A percentile compares a stretch with the other conserved stretches of the same genome.
phyloP scores from a whole-genome alignment of 768 basidiomycete genomes.

The Hysterangium stoloniferum region DNA sequence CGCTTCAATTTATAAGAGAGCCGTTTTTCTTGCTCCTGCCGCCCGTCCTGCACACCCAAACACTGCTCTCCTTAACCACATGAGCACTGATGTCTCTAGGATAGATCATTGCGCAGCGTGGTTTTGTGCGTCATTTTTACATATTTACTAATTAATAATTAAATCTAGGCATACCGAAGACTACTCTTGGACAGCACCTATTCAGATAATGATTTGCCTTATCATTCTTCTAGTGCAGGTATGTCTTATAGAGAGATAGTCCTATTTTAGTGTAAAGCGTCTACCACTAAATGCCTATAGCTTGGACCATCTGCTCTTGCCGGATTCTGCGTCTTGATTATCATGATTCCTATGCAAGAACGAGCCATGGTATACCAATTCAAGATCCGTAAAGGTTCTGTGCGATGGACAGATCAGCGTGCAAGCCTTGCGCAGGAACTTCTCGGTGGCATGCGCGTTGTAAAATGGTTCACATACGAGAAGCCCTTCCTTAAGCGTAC shows the following conservation, averaged over 20 bases:
- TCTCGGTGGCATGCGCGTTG: slow-evolving; percentile 60
- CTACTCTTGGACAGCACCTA: slow-evolving; percentile 52
- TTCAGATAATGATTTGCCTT: slow-evolving; percentile 53
- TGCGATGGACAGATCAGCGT: slow-evolving; percentile 56
- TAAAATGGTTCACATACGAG: slow-evolving; percentile 74
- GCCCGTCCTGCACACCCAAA: slow-evolving; percentile 57
- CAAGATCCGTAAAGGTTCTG: slow-evolving; percentile 42
- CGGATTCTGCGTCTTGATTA: slow-evolving; percentile 58
- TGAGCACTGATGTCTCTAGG: slow-evolving; percentile 60
- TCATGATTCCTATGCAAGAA: slow-evolving; percentile 57
- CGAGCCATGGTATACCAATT: slow-evolving; percentile 55
- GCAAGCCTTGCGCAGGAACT: slow-evolving; percentile 61
- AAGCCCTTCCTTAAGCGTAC: slow-evolving; percentile 55
- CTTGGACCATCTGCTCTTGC: slow-evolving; percentile 64
- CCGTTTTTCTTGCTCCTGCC: slow-evolving; percentile 56
- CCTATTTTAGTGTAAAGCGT: not conserved
- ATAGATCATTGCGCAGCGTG: slow-evolving; percentile 60
- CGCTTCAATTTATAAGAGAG: slow-evolving; percentile 62
- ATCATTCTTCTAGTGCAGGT: slow-evolving; percentile 55
- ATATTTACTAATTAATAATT: not conserved
- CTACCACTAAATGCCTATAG: slow-evolving; percentile 25
- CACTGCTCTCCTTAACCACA: slow-evolving; percentile 49
- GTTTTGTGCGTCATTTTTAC: slow-evolving; percentile 17
- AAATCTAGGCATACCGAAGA: not conserved
- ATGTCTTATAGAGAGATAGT: slow-evolving; percentile 11